Evolutionary conservation across 2,329 filamentous ascomycete species (phyloP).

Genomic region (Macrophomina pseudophaseolina): DNA sequence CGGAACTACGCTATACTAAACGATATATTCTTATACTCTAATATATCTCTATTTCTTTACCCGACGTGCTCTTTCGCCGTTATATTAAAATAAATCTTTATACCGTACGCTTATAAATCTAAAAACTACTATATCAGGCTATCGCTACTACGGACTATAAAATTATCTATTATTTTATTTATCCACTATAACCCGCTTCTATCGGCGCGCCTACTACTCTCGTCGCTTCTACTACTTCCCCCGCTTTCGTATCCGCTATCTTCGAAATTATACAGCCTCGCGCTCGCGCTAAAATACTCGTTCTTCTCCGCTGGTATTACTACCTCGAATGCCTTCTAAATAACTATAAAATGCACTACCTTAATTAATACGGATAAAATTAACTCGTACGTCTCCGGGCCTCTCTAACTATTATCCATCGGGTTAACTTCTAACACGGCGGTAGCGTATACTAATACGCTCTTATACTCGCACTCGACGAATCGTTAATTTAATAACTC

Average conservation of each 20-base stretch:
- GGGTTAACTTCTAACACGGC: slow-evolving; percentile 32
- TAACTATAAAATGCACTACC: slow-evolving; percentile 31
- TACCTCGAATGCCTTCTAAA: slow-evolving; percentile 32
- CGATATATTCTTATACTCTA: slow-evolving; percentile 29
- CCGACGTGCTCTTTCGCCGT: slow-evolving; percentile 27
- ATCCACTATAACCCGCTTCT: background rate
- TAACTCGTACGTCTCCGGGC: slow-evolving; percentile 29
- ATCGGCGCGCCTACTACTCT: too few species aligned
- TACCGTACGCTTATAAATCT: slow-evolving; percentile 29
- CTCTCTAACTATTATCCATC: slow-evolving; percentile 28
- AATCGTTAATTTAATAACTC: slow-evolving; percentile 15
- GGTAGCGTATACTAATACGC: slow-evolving; percentile 31
- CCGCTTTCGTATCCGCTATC: background rate
- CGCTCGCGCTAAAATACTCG: background rate
- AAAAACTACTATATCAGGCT: slow-evolving; percentile 31
- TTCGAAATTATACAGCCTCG: background rate
- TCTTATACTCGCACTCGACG: slow-evolving; percentile 30
- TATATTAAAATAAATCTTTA: slow-evolving; percentile 31
- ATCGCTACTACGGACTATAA: slow-evolving; percentile 30
- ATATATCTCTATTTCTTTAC: slow-evolving; percentile 22
- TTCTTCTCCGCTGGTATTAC: background rate
- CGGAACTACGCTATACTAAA: slow-evolving; percentile 11
- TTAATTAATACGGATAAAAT: slow-evolving; percentile 28
- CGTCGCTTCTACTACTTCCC: too few species aligned
- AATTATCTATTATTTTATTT: slow-evolving; percentile 28